These are phyloP conservation scores for Mayamaea pseudoterrestris DNA, from an alignment of 108 stramenopile species.

Conservation along the genomic window DNA sequence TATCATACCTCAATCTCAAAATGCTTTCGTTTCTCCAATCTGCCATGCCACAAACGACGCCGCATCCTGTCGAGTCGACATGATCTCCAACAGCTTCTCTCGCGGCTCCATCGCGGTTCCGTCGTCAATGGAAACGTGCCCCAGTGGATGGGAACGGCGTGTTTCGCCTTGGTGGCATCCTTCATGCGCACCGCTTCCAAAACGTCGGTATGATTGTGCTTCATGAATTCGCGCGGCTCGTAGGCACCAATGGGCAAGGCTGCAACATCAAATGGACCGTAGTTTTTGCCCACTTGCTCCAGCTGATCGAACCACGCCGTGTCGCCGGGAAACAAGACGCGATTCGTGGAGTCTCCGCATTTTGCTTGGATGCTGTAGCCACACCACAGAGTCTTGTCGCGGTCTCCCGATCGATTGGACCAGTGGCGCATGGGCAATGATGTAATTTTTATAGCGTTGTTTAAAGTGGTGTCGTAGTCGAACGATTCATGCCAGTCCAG, in stretches of 20 bases:
- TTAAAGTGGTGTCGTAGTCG: slow-evolving; percentile 8
- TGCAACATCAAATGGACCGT: slow-evolving; percentile 70
- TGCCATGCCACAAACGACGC: slow-evolving; percentile 5
- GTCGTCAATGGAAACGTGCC: slow-evolving; percentile 66
- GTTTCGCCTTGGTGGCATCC: slow-evolving; percentile 24
- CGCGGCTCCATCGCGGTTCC: slow-evolving; percentile 54
- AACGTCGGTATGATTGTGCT: slow-evolving; percentile 57
- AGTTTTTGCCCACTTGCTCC: slow-evolving; percentile 46
- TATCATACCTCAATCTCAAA: too few relatives aligned
- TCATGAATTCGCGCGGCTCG: slow-evolving; percentile 76
- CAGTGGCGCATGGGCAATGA: slow-evolving; percentile 75
- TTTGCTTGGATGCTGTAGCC: slow-evolving; percentile 43
- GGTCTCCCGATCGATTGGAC: slow-evolving; percentile 56
- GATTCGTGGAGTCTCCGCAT: slow-evolving; percentile 6
- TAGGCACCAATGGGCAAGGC: slow-evolving; percentile 84
- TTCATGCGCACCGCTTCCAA: slow-evolving; percentile 63
- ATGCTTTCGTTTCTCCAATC: slow-evolving; percentile 25
- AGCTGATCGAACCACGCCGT: slow-evolving; percentile 51
- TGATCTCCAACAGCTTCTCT: slow-evolving; percentile 5
- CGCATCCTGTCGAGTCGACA: slow-evolving; percentile 3
- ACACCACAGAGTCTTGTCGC: slow-evolving; percentile 71
- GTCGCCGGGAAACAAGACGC: slow-evolving; percentile 81
- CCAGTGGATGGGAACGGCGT: slow-evolving; percentile 74
- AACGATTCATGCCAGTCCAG: slow-evolving; percentile 15
- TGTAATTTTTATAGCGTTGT: slow-evolving; percentile 16